Conservation (phyloP, 1,284 basidiomycete species). For the Pseudozyma tsukubaensis region DNA sequence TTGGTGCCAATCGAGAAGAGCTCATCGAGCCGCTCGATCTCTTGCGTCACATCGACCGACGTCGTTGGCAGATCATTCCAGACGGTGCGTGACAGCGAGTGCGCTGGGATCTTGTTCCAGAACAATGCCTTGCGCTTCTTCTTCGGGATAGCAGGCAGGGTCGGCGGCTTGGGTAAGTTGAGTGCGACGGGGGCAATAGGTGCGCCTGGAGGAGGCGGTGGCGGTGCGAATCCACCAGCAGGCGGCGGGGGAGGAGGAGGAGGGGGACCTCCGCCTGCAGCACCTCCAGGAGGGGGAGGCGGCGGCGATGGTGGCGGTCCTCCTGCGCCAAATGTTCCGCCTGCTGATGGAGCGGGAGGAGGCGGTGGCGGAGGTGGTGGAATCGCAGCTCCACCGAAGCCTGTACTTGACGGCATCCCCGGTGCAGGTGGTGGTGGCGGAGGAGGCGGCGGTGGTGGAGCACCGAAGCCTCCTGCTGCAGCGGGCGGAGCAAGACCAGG, state of each 20-base stretch:
- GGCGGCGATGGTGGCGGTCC: constrained; percentile 29
- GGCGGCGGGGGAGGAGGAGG: constrained; percentile 50
- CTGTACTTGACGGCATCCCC: constrained; percentile 1
- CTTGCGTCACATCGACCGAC: constrained; percentile 71
- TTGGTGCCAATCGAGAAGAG: constrained; percentile 77
- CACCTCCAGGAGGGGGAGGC: constrained; percentile 17
- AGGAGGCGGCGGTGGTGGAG: constrained; percentile 40
- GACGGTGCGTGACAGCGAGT: constrained; percentile 74
- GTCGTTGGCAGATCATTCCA: constrained; percentile 76
- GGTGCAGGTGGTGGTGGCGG: constrained; percentile 32
- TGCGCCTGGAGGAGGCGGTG: constrained; percentile 35
- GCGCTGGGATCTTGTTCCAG: constrained; percentile 81
- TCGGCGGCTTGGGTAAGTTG: constrained; percentile 28
- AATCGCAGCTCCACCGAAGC: constrained; percentile 2
- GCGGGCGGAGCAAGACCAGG: not conserved
- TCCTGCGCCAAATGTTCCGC: not conserved
- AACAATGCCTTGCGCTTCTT: constrained; percentile 81
- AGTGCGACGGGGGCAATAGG: constrained; percentile 19
- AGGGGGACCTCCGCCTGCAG: constrained; percentile 2
- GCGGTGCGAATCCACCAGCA: constrained; percentile 14
- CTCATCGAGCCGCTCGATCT: constrained; percentile 72
- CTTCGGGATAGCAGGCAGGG: constrained; percentile 67
- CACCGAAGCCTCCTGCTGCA: not conserved
- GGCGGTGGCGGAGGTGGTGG: constrained; percentile 37
- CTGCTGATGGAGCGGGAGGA: constrained; percentile 6